Percentiles rank a stretch among this genome's conserved stretches.
These are phyloP conservation scores for Trypanosoma theileri DNA, from an alignment of 208 protist genomes.

Conservation along the genomic window DNA sequence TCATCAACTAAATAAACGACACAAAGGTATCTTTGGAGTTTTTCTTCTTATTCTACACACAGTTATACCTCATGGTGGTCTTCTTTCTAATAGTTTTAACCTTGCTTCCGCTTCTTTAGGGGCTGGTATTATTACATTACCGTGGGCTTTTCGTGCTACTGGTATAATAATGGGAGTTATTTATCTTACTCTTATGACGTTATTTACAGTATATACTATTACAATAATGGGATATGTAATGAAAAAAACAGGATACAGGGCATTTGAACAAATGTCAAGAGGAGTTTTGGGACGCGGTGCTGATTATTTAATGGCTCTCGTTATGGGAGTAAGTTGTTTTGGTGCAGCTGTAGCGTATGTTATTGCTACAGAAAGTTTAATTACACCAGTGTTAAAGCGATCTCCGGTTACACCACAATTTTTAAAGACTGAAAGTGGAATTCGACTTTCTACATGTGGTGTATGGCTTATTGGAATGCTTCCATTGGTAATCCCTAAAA, in stretches of 20 bases:
- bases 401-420: conserved; percentile 8
- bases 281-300: conserved; percentile 21
- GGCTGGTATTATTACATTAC: conserved; percentile 35
- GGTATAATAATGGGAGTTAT: conserved; percentile 31
- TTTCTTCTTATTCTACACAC: background rate
- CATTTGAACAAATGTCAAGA: conserved; percentile 35
- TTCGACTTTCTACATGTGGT: conserved; percentile 13
- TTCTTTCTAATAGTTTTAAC: conserved; percentile 30
- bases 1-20: too few species aligned
- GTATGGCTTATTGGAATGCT: conserved; percentile 41
- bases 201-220: conserved; percentile 40
- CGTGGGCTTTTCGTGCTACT: conserved; percentile 31
- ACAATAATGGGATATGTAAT: conserved; percentile 32
- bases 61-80: conserved; percentile 31
- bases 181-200: conserved; percentile 28
- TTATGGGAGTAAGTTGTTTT: conserved; percentile 41
- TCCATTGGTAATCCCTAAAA: conserved; percentile 38
- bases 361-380: conserved; percentile 30
- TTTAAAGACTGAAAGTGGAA: conserved; percentile 9
- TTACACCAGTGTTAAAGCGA: conserved; percentile 23
- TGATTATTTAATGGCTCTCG: conserved; percentile 34
- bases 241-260: conserved; percentile 29
- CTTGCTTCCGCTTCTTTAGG: conserved; percentile 33
- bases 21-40: conserved; percentile 3
- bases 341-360: conserved; percentile 48